These are phyloP conservation scores for Pulveroboletus sp. DNA, from an alignment of 768 basidiomycete genomes.

Conservation along the genomic window DNA sequence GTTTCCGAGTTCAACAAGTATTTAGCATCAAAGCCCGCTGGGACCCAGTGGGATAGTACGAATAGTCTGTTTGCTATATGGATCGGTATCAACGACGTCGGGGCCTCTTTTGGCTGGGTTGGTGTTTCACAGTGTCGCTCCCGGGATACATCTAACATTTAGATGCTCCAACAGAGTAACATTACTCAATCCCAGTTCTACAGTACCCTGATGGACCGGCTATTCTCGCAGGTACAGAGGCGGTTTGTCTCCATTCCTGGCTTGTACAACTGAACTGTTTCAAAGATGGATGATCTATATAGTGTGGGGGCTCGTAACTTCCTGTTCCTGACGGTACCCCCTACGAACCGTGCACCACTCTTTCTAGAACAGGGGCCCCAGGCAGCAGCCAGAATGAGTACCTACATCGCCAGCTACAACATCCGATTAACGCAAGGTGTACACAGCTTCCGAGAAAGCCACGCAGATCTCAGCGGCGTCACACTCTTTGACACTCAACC, in stretches of 20 bases:
- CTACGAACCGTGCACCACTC: slow-evolving; percentile 52
- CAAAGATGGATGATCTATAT: slow-evolving; percentile 20
- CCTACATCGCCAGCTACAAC: slow-evolving; percentile 48
- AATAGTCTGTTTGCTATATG: slow-evolving; percentile 63
- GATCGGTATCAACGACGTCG: slow-evolving; percentile 69
- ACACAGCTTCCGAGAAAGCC: slow-evolving; percentile 35
- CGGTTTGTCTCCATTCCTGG: not conserved
- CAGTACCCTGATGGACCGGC: slow-evolving; percentile 19
- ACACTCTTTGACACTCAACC: slow-evolving; percentile 53
- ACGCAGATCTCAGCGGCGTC: slow-evolving; percentile 41
- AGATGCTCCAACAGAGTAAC: slow-evolving; percentile 15
- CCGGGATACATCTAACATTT: not conserved
- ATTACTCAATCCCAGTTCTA: slow-evolving; percentile 22
- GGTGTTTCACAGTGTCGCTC: not conserved
- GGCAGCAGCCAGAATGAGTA: slow-evolving; percentile 26
- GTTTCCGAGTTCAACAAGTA: slow-evolving; percentile 52
- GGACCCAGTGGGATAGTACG: slow-evolving; percentile 50
- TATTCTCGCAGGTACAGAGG: slow-evolving; percentile 26
- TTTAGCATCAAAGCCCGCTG: slow-evolving; percentile 44
- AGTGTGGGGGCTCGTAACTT: slow-evolving; percentile 55
- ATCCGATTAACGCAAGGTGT: slow-evolving; percentile 37
- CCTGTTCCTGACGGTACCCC: slow-evolving; percentile 59
- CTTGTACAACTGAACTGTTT: no score
- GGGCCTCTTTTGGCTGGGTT: slow-evolving; percentile 17
- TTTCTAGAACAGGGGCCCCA: slow-evolving; percentile 37